Base-by-base conservation (phyloP, 2,329 filamentous ascomycete genomes). In the Fusarium sp. region DNA sequence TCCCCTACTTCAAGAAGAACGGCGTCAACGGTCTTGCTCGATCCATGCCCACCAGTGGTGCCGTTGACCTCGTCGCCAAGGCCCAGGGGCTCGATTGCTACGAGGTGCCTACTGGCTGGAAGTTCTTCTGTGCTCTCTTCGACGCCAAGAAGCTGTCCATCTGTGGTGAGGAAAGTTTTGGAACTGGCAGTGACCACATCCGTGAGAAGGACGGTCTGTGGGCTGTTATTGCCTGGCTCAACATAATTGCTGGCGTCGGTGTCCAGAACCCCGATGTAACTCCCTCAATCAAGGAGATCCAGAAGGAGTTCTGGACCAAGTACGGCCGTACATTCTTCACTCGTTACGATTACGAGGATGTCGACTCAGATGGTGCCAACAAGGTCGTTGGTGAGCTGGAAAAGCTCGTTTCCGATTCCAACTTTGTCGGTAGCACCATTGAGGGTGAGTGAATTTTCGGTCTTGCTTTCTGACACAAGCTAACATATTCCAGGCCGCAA, bases 301-400 rank as follows among this genome's bases (percentile, higher is more conserved):
- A 99, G 80, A 88, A 92, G 71, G 92, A 97, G 75, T 98, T 99
- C 86, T 99, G 95, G 95, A 85, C 86, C 72, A 91, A 87, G 53
- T 99, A 99, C 77, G 95, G 95, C 72, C 93, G 95, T 57, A 97
- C 93, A 29, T 99, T 98, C 84, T 99, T 99, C 85, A 99, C 95
- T 38, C 92, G 95, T 64, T 98, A 98, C 79, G 95, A 99, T 79
- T 99, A 97, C 79, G 95, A 99, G 80, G 87, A 96, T 69, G 93
- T 96, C 66, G 93, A 97, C 80, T 90, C 88, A 42, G 92, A 94
- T 9, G 93, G 91, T 36, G 95, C 95, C 63, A 91, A 90, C 80
- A 94, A 96, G 81, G 88, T 99, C 56, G 90, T 97, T 41, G 88
- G 86, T 53, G 88, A 92, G 71, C 84, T 99, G 72, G 84, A 88